Evolutionary conservation across 306 rosid species (phyloP).

Genomic region (Rosa multiflora): DNA sequence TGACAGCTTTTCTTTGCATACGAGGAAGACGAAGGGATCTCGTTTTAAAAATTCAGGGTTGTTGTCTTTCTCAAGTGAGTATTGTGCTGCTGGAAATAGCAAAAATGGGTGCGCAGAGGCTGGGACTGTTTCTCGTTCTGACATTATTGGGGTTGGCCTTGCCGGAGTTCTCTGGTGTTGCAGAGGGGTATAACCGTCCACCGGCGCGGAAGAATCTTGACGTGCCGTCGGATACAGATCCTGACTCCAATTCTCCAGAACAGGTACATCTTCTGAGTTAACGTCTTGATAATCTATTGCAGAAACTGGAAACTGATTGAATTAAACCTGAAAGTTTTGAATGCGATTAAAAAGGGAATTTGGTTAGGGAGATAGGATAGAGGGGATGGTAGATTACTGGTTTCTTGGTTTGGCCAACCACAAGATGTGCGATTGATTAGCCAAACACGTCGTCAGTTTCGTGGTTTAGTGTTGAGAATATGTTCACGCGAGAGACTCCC

Average conservation of each 20-base stretch:
- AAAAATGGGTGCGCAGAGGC: conserved; percentile 22
- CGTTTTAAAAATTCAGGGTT: background rate
- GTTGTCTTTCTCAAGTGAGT: background rate
- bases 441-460: background rate
- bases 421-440: background rate
- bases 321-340: background rate
- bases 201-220: conserved; percentile 20
- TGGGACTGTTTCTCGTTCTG: conserved; percentile 5
- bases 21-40: background rate
- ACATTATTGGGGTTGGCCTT: conserved; percentile 8
- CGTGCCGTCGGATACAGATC: conserved; percentile 18
- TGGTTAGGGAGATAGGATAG: background rate
- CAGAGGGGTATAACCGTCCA: conserved; percentile 38
- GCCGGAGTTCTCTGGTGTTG: conserved; percentile 21
- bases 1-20: background rate
- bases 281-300: background rate
- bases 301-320: background rate
- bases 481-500: background rate
- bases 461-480: background rate
- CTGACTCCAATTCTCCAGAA: conserved; percentile 35
- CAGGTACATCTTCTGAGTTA: conserved; percentile 28
- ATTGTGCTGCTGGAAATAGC: background rate
- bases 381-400: background rate
- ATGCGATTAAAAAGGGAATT: background rate
- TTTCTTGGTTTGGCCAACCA: background rate